A percentile compares a stretch with the other conserved stretches of the same genome.
Evolutionary conservation across 768 basidiomycete genomes (phyloP).

Genomic region (Suillus bovinus): DNA sequence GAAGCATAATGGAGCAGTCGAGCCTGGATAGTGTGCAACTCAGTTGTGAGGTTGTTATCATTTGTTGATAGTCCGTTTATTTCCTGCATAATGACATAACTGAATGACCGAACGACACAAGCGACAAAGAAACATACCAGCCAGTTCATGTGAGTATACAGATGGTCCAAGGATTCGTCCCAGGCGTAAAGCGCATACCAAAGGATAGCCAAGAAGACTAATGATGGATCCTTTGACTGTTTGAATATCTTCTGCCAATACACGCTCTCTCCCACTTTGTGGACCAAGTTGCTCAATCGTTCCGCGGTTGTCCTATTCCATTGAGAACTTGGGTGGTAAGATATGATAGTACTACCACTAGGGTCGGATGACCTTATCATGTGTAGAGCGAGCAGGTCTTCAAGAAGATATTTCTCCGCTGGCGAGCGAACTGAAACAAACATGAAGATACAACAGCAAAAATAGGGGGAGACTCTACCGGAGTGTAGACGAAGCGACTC

Average conservation of each 20-base stretch:
- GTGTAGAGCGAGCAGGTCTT: conserved; percentile 41
- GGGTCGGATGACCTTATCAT: conserved; percentile 32
- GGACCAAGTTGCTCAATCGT: conserved; percentile 29
- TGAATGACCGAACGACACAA: conserved; percentile 3
- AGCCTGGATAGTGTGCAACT: conserved; percentile 57
- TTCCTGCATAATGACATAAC: conserved; percentile 38
- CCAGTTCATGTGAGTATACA: conserved; percentile 51
- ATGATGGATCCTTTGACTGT: conserved; percentile 33
- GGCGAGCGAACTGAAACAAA: background rate
- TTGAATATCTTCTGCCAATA: conserved; percentile 37
- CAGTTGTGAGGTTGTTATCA: conserved; percentile 46
- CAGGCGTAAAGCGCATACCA: conserved; percentile 66
- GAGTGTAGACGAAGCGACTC: conserved; percentile 17
- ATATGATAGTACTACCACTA: conserved; percentile 34
- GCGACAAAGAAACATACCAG: conserved; percentile 35
- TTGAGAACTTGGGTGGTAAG: conserved; percentile 33
- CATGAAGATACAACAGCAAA: background rate
- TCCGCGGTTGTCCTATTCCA: conserved; percentile 29
- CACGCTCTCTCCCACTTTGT: conserved; percentile 35
- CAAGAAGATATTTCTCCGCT: conserved; percentile 28
- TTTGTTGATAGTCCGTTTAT: conserved; percentile 36
- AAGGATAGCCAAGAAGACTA: conserved; percentile 40
- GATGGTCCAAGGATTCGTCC: conserved; percentile 56
- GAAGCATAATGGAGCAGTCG: conserved; percentile 59
- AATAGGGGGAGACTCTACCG: conserved; percentile 3